Conservation (phyloP, 2,329 filamentous ascomycete species). For the Penicillium polonicum region DNA sequence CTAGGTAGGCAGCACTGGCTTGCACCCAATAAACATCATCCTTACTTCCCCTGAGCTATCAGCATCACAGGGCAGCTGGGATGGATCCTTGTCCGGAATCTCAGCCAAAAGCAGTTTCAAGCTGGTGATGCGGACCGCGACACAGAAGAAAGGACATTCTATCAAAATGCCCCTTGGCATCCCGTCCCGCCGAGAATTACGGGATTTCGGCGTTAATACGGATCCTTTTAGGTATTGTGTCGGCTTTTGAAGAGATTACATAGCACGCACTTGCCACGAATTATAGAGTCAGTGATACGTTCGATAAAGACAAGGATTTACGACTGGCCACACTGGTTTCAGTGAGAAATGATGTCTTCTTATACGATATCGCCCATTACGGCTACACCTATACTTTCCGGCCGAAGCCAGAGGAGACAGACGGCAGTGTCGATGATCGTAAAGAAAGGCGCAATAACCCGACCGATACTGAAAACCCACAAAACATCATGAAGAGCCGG, state of each 20-base stretch:
- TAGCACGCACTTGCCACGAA: neutral
- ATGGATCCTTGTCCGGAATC: conserved; percentile 36
- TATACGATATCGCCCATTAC: neutral
- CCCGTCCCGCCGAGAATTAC: conserved; percentile 37
- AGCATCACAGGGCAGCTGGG: conserved; percentile 19
- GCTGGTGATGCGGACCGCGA: conserved; percentile 26
- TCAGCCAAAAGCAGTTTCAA: conserved; percentile 29
- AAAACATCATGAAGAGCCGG: neutral
- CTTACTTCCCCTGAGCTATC: too few relatives aligned
- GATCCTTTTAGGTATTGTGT: neutral
- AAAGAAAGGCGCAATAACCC: neutral
- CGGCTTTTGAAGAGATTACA: neutral
- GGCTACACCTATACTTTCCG: neutral
- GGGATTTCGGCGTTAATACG: conserved; percentile 44
- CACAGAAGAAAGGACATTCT: conserved; percentile 37
- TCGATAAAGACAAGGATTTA: neutral
- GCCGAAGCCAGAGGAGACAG: neutral
- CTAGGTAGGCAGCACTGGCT: too few relatives aligned
- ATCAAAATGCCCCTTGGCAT: conserved; percentile 39
- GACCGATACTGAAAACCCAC: neutral
- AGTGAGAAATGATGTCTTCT: neutral
- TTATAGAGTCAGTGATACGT: neutral
- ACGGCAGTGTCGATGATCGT: neutral
- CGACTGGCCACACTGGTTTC: neutral
- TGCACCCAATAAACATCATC: too few relatives aligned